Evolutionary conservation across 257 asterid species (phyloP).

Genomic region (Euphrasia confusa): DNA sequence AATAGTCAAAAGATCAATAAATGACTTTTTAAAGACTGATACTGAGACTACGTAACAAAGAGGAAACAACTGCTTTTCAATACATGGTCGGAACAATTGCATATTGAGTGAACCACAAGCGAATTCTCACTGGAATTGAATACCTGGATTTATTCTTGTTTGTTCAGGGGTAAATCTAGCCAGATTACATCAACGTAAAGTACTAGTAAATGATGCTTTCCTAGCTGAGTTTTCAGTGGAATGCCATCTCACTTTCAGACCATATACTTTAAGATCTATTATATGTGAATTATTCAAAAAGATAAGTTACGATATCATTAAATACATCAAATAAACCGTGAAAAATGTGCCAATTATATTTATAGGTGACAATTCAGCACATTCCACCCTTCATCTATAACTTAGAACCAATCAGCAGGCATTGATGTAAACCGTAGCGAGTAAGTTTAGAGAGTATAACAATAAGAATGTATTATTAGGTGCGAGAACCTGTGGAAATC

Average conservation of each 20-base stretch:
- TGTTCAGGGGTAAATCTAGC: constrained; percentile 8
- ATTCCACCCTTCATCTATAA: constrained; percentile 6
- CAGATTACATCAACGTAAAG: neutral
- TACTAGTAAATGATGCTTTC: neutral
- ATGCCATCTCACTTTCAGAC: constrained; percentile 8
- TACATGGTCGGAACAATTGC: neutral
- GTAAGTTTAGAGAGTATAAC: too few relatives aligned
- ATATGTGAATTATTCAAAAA: constrained; percentile 5
- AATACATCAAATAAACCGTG: neutral
- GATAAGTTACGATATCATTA: neutral
- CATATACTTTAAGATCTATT: neutral
- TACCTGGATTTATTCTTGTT: constrained; percentile 5
- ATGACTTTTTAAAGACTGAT: neutral
- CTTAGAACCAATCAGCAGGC: neutral
- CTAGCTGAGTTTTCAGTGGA: constrained; percentile 11
- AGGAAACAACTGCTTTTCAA: neutral
- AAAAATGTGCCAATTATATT: neutral
- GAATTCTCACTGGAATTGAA: neutral
- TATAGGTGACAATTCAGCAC: neutral
- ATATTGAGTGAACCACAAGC: neutral
- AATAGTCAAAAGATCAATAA: neutral
- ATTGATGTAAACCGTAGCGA: neutral
- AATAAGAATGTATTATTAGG: too few relatives aligned
- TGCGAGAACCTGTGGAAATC: neutral
- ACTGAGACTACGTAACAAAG: neutral